phyloP scores from a whole-genome alignment of 2,329 filamentous ascomycete species.

The Biscogniauxia sp. region DNA sequence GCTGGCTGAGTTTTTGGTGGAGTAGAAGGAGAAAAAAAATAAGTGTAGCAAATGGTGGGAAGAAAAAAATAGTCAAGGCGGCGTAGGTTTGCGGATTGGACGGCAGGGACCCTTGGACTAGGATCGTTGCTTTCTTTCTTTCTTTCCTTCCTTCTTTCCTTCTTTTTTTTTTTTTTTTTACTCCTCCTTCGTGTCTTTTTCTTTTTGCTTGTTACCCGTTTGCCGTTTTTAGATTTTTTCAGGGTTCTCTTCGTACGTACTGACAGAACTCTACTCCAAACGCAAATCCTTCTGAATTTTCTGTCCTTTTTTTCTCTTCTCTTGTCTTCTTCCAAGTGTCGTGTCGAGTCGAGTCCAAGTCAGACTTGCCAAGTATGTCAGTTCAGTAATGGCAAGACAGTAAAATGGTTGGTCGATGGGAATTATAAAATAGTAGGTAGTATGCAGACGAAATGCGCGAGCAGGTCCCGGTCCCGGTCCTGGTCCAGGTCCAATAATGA shows the following conservation, averaged over 20 bases:
- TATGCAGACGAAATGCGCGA: background rate
- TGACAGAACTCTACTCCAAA: background rate
- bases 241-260: background rate
- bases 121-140: conserved; percentile 13
- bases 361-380: background rate
- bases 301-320: background rate
- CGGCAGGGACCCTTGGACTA: conserved; percentile 19
- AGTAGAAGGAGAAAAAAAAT: conserved; percentile 10
- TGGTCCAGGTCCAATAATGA: background rate
- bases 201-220: background rate
- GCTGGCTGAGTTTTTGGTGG: conserved; percentile 15
- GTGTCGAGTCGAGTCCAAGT: background rate
- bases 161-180: conserved; percentile 7
- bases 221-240: background rate
- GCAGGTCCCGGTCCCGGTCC: background rate
- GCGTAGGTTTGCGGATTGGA: conserved; percentile 18
- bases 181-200: conserved; percentile 5
- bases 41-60: background rate
- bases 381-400: background rate
- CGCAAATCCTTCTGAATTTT: background rate
- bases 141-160: conserved; percentile 5
- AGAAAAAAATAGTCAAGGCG: conserved; percentile 22
- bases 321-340: too few species aligned
- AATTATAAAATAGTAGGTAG: background rate
- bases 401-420: background rate